phyloP scores from a whole-genome alignment of 2,329 filamentous ascomycete genomes.

The Madurella mycetomatis region DNA sequence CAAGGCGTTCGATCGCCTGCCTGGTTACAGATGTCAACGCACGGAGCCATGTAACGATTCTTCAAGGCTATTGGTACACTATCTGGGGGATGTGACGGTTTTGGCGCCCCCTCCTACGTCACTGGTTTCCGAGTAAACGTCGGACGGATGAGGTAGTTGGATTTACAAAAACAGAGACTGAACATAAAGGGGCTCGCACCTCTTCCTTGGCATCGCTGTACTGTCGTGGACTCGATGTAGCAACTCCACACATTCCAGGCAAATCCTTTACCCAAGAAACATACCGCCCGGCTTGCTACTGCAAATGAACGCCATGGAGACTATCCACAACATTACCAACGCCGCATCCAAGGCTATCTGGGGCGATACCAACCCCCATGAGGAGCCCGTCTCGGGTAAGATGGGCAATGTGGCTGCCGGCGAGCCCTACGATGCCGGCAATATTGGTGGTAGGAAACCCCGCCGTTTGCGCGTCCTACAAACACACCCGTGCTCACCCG shows the following conservation, averaged over 20 bases:
- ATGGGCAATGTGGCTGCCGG: conserved; percentile 61
- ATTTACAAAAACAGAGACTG: not conserved
- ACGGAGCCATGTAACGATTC: not conserved
- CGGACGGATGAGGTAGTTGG: conserved; percentile 3
- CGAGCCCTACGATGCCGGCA: conserved; percentile 77
- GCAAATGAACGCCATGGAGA: conserved; percentile 50
- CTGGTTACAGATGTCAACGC: not conserved
- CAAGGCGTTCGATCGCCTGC: not conserved
- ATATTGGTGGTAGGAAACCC: conserved; percentile 48
- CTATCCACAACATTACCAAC: conserved; percentile 54
- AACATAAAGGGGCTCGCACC: not conserved
- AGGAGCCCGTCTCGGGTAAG: conserved; percentile 69
- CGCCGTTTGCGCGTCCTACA: not conserved
- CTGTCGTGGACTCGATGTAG: too few species aligned
- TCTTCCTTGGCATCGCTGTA: not conserved
- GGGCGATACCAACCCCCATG: conserved; percentile 37
- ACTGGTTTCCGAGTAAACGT: not conserved
- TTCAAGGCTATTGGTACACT: conserved; percentile 1
- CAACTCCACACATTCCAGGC: too few species aligned
- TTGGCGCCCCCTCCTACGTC: conserved; percentile 9
- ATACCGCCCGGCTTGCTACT: not conserved
- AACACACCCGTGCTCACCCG: not conserved
- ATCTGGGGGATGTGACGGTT: not conserved
- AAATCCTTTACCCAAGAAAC: too few species aligned
- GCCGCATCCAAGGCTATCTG: conserved; percentile 46